Percentiles rank a stretch among this genome's conserved stretches.
Conservation (phyloP, 352 stramenopile genomes). For the Globisporangium irregulare region DNA sequence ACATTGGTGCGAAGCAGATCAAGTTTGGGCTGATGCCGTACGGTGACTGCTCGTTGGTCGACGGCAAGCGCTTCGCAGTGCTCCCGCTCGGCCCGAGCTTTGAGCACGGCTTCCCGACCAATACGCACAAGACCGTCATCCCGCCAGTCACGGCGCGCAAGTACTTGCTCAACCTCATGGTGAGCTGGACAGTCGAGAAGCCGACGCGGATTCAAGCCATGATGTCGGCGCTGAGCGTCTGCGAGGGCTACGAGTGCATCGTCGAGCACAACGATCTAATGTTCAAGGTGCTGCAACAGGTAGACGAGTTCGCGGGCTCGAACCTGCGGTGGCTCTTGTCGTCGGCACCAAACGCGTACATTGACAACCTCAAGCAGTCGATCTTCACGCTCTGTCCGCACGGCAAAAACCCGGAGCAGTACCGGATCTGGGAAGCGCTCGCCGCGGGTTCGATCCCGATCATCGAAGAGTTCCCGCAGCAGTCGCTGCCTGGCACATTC, state of each 20-base stretch:
- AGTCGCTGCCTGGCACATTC: slow-evolving; percentile 42
- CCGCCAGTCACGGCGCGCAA: slow-evolving; percentile 20
- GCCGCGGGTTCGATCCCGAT: slow-evolving; percentile 62
- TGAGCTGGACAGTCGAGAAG: slow-evolving; percentile 66
- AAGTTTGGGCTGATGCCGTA: slow-evolving; percentile 61
- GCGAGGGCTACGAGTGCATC: slow-evolving; percentile 34
- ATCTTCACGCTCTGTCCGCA: slow-evolving; percentile 63
- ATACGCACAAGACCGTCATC: slow-evolving; percentile 34
- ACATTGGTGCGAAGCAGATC: slow-evolving; percentile 28
- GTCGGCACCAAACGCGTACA: slow-evolving; percentile 42
- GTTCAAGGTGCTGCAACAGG: slow-evolving; percentile 54
- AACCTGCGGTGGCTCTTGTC: slow-evolving; percentile 50
- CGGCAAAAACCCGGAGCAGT: slow-evolving; percentile 68
- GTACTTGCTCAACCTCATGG: slow-evolving; percentile 59
- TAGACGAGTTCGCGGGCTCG: slow-evolving; percentile 40
- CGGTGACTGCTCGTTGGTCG: slow-evolving; percentile 56
- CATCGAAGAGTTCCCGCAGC: slow-evolving; percentile 45
- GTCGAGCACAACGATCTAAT: slow-evolving; percentile 59
- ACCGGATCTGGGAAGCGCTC: slow-evolving; percentile 66
- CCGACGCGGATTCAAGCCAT: slow-evolving; percentile 58
- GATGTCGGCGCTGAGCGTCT: slow-evolving; percentile 47
- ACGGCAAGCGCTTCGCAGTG: slow-evolving; percentile 43
- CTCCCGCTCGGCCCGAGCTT: slow-evolving; percentile 55
- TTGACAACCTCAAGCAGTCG: slow-evolving; percentile 52
- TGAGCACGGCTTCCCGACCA: slow-evolving; percentile 59